Conservation (phyloP, 345 rosid genomes). For the Pelargonium nanum region DNA sequence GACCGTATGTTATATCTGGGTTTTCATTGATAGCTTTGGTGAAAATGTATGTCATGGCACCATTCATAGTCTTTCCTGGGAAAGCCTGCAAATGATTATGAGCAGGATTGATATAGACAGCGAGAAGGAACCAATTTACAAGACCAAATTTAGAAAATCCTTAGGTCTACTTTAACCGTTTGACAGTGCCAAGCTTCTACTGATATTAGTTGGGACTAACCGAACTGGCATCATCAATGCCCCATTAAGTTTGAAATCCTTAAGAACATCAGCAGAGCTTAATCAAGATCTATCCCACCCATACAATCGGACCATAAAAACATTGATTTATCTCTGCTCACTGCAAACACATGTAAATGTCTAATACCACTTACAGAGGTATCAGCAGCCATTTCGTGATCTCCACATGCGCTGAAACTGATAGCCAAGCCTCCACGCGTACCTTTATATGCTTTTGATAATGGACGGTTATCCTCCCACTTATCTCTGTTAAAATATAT, state of each 20-base stretch:
- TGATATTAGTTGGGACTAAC: background rate
- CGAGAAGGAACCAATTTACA: background rate
- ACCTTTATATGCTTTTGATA: constrained; percentile 24
- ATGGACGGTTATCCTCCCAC: constrained; percentile 31
- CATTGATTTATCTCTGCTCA: background rate
- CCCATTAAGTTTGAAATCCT: background rate
- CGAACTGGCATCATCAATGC: background rate
- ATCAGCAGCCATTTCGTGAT: constrained; percentile 32
- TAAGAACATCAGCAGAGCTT: background rate
- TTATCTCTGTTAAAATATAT: constrained; percentile 15
- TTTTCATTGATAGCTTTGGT: constrained; percentile 11
- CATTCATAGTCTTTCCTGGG: constrained; percentile 24
- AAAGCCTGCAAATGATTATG: constrained; percentile 21
- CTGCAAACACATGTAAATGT: background rate
- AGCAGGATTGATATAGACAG: background rate
- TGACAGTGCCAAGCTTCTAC: background rate
- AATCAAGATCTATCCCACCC: background rate
- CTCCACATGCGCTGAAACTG: constrained; percentile 42
- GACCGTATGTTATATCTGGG: constrained; percentile 23
- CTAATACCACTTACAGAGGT: constrained; percentile 26
- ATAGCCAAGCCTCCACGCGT: constrained; percentile 47
- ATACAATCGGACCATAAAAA: background rate
- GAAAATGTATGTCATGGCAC: constrained; percentile 33
- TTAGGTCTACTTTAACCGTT: background rate
- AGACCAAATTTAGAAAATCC: background rate